Evolutionary conservation across 805 yeast genomes (phyloP).

Genomic region (Pichia thaimueangensis): DNA sequence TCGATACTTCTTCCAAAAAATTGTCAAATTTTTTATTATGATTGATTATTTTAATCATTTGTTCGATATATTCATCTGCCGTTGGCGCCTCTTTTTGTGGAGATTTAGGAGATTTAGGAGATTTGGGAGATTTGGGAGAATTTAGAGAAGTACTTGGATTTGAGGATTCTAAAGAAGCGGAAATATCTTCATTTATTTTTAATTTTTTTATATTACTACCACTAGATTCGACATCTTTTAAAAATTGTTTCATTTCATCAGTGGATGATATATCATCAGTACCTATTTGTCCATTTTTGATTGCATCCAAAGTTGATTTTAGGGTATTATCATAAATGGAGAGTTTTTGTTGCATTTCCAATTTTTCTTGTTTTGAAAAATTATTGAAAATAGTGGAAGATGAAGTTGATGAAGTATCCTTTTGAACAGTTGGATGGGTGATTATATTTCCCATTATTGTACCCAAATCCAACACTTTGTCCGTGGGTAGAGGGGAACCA

Average conservation of each 20-base stretch:
- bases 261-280: conserved; percentile 7
- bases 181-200: conserved; percentile 1
- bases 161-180: conserved; percentile 8
- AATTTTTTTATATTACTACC: conserved; percentile 4
- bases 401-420: no score
- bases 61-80: conserved; percentile 21
- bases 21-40: conserved; percentile 23
- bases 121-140: not conserved
- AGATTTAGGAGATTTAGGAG: not conserved
- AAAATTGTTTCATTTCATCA: conserved; percentile 6
- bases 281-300: conserved; percentile 14
- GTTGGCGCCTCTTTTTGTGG: not conserved
- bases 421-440: no score
- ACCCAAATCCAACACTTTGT: not conserved
- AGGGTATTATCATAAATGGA: conserved; percentile 18
- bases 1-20: conserved; percentile 19
- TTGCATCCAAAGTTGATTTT: conserved; percentile 17
- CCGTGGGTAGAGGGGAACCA: not conserved
- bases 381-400: no score
- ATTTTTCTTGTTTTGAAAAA: conserved; percentile 11
- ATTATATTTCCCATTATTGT: not conserved
- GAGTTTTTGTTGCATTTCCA: conserved; percentile 16
- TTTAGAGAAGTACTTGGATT: not conserved
- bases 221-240: conserved; percentile 2
- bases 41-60: conserved; percentile 19